A percentile compares a stretch with the other conserved stretches of the same genome.
phyloP scores from a whole-genome alignment of 2,329 filamentous ascomycete species.

The Monosporascus sp. region DNA sequence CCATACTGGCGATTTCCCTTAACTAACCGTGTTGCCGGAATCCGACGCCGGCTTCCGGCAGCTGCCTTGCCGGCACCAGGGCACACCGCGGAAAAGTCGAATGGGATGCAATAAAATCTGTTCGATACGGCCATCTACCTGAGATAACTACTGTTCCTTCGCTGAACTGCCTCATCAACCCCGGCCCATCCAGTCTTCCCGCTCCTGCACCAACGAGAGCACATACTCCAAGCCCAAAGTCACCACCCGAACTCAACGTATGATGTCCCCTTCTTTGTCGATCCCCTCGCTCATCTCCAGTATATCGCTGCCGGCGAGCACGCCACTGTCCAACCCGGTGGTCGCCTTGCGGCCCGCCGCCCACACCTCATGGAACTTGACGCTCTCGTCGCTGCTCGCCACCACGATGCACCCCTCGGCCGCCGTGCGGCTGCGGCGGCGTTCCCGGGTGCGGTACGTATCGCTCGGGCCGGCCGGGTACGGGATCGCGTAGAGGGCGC shows the following conservation, averaged over 20 bases:
- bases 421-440: slow-evolving; percentile 43
- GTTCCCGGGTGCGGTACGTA: slow-evolving; percentile 46
- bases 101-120: too few relatives aligned
- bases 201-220: too few relatives aligned
- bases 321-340: slow-evolving; percentile 45
- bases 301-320: slow-evolving; percentile 79
- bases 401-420: slow-evolving; percentile 84
- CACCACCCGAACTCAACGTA: slow-evolving; percentile 48
- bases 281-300: slow-evolving; percentile 77
- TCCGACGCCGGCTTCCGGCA: too few relatives aligned
- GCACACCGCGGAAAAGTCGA: too few relatives aligned
- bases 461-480: slow-evolving; percentile 56
- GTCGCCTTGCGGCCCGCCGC: slow-evolving; percentile 53
- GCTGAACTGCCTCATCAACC: too few relatives aligned
- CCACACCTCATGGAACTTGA: slow-evolving; percentile 97
- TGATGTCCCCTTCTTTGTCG: slow-evolving; percentile 66
- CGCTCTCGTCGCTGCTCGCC: slow-evolving; percentile 83
- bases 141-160: too few relatives aligned
- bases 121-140: too few relatives aligned
- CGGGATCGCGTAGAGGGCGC: slow-evolving; percentile 81
- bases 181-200: too few relatives aligned
- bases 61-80: too few relatives aligned
- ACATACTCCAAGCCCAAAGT: too few relatives aligned
- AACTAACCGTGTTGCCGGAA: too few relatives aligned
- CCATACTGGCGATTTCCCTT: too few relatives aligned